Percentiles rank a stretch among this genome's conserved stretches.
Evolutionary conservation across 1,284 basidiomycete genomes (phyloP).

Genomic region (Melampsora americana): DNA sequence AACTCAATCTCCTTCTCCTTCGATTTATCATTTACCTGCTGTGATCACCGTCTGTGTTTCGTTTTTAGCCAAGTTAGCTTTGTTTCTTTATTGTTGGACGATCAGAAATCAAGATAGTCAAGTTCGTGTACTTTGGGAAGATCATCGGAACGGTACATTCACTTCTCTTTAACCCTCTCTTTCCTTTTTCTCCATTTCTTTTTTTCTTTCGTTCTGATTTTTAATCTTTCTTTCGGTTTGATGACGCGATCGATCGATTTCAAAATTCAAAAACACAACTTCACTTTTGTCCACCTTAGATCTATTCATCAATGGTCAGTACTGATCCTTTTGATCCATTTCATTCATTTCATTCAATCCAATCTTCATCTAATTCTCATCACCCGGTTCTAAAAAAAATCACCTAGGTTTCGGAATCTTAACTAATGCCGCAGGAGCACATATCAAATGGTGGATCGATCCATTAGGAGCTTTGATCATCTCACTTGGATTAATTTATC

Average conservation of each 20-base stretch:
- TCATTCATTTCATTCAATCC: background rate
- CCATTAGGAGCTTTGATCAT: conserved; percentile 62
- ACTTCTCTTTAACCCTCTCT: no score
- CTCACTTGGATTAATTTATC: conserved; percentile 71
- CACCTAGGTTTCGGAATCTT: conserved; percentile 28
- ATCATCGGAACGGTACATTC: conserved; percentile 60
- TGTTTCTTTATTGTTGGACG: conserved; percentile 82
- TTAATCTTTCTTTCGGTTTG: no score
- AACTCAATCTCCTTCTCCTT: background rate
- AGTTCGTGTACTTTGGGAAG: conserved; percentile 89
- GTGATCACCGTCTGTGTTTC: conserved; percentile 28
- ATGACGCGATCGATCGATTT: no score
- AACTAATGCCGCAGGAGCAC: conserved; percentile 68
- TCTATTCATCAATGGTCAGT: conserved; percentile 37
- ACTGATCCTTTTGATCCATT: no score
- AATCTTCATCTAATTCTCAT: background rate
- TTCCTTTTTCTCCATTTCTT: background rate
- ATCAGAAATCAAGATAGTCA: conserved; percentile 78
- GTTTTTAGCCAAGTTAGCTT: conserved; percentile 66
- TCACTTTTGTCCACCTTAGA: no score
- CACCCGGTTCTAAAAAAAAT: background rate
- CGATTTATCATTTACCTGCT: conserved; percentile 18
- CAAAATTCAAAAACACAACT: no score
- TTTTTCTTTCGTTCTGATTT: no score
- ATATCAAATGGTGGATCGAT: conserved; percentile 67